Conservation (phyloP, 2,329 filamentous ascomycete species). For the Lecanicillium sp. region DNA sequence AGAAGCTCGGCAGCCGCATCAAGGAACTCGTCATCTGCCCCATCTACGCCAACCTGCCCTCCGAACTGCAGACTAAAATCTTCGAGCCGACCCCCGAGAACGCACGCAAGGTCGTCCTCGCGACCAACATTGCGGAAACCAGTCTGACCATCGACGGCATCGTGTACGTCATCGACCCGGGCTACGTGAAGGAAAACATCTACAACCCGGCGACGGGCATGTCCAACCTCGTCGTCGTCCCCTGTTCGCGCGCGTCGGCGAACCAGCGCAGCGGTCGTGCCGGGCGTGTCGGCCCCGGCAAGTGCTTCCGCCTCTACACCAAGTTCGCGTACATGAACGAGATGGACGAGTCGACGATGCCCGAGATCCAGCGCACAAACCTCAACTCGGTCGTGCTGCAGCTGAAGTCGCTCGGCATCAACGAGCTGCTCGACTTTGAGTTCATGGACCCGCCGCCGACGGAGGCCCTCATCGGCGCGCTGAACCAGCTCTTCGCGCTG, state of each 20-base stretch:
- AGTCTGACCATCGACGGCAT: conserved; percentile 94
- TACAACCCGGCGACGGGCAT: conserved; percentile 90
- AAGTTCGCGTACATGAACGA: conserved; percentile 94
- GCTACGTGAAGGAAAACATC: conserved; percentile 91
- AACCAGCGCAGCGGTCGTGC: conserved; percentile 91
- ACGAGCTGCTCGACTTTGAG: conserved; percentile 88
- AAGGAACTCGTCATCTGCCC: conserved; percentile 86
- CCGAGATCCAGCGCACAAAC: conserved; percentile 89
- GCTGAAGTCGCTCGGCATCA: conserved; percentile 84
- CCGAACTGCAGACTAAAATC: conserved; percentile 85
- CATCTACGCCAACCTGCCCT: conserved; percentile 89
- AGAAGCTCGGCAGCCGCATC: conserved; percentile 78
- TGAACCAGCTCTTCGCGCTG: conserved; percentile 88
- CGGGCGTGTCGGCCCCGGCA: conserved; percentile 84
- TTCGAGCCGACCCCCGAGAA: conserved; percentile 87
- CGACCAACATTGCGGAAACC: conserved; percentile 96
- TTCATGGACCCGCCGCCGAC: conserved; percentile 93
- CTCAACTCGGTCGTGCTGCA: conserved; percentile 78
- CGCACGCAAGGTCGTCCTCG: conserved; percentile 83
- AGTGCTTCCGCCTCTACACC: conserved; percentile 90
- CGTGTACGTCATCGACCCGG: conserved; percentile 90
- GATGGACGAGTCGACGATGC: conserved; percentile 84
- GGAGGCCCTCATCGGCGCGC: conserved; percentile 78
- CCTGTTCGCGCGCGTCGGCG: conserved; percentile 84
- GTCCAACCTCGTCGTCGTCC: conserved; percentile 85